Evolutionary conservation across 1,284 basidiomycete species (phyloP), one percentile per base, ranked within the genome.

Genomic region (Heterobasidion annosum): DNA sequence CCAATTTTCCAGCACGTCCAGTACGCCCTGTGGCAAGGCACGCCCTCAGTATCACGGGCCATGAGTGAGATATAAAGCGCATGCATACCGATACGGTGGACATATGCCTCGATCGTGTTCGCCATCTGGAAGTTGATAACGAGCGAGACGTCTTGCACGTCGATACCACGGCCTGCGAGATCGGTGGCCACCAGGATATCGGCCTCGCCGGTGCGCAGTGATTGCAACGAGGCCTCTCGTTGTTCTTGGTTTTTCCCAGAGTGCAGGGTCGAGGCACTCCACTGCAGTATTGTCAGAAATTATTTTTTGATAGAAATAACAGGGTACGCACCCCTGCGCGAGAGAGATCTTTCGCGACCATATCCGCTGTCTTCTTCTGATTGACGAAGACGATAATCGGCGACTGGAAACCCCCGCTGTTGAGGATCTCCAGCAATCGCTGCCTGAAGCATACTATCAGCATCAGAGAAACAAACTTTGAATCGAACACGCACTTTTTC

Each of bases 311-410:
- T 48, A 8, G 34, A 18, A 10, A 55, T 35, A 33, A 13, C 25
- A 64, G 62, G 54, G 45, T 10, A 73, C 79, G 50, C 67, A 92
- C 83, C 45, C 91, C 91, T 42, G 85, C 88, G 54, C 92, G 87
- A 52, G 85, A 83, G 8, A 99, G 75, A 65, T 97, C 94, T 68
- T 92, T 92, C 43, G 92, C 88, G 19, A 99, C 90, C 83, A 92
- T 88, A 66, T 99, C 96, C 48, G 95, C 96, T 6, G 92, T 95
- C 77, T 96, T 96, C 78, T 98, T 99, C 71, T 98, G 95, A 71
- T 98, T 99, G 75, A 98, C 94, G 72, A 99, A 99, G 12, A 96
- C 91, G 61, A 99, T 99, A 65, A 99, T 98, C 1, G 97, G 97
- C 32, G 96, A 84, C 32, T 83, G 71, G 69, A 88, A 92, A 54